Percentiles rank a stretch among this genome's conserved stretches.
Conservation (phyloP, 2,329 filamentous ascomycete species). For the Fusarium redolens region DNA sequence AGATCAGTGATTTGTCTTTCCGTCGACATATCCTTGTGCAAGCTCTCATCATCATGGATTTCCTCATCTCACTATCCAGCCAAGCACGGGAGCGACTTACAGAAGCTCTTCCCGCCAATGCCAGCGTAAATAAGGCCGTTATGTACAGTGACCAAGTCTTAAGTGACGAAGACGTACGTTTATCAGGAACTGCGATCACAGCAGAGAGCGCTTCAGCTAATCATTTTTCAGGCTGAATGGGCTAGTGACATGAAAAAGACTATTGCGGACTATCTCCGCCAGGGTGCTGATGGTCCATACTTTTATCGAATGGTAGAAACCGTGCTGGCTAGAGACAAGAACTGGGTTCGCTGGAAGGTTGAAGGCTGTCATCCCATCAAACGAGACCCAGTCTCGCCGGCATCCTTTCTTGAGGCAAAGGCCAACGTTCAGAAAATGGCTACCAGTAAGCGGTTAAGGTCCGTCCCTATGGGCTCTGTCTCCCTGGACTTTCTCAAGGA, state of each 20-base stretch:
- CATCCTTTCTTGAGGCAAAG: conserved; percentile 77
- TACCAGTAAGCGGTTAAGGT: conserved; percentile 75
- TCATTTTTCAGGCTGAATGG: conserved; percentile 76
- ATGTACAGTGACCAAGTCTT: conserved; percentile 79
- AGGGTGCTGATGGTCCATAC: conserved; percentile 85
- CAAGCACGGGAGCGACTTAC: conserved; percentile 78
- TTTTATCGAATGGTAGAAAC: conserved; percentile 98
- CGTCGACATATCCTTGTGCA: conserved; percentile 94
- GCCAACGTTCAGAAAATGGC: conserved; percentile 73
- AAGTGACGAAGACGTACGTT: conserved; percentile 83
- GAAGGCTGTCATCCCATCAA: conserved; percentile 92
- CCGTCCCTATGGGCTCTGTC: conserved; percentile 76
- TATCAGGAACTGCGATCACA: not conserved
- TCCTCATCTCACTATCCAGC: conserved; percentile 88
- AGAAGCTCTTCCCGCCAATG: conserved; percentile 66
- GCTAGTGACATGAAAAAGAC: conserved; percentile 78
- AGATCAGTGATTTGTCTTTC: conserved; percentile 93
- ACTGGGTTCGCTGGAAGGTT: conserved; percentile 99
- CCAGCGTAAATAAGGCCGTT: conserved; percentile 83
- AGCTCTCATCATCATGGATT: conserved; percentile 93
- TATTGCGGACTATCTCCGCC: conserved; percentile 86
- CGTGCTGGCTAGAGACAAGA: conserved; percentile 94
- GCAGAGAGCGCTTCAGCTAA: conserved; percentile 8
- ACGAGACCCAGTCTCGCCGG: conserved; percentile 74
- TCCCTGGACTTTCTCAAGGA: conserved; percentile 83